Percentiles rank a stretch among this genome's conserved stretches.
Evolutionary conservation across 2,329 filamentous ascomycete species (phyloP).

Genomic region (Cladorrhinum sp.): DNA sequence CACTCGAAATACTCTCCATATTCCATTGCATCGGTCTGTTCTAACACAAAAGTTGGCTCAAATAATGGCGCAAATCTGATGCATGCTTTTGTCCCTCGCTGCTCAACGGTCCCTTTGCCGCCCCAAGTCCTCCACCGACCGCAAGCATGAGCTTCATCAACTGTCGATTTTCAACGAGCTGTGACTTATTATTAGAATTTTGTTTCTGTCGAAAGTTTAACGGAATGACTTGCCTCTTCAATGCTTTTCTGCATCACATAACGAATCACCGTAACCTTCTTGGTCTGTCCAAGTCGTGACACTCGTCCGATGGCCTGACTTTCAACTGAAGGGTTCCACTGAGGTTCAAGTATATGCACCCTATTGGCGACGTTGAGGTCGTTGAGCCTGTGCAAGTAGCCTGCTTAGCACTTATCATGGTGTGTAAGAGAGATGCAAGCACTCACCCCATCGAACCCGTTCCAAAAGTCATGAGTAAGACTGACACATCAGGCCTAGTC

Average conservation of each 20-base stretch:
- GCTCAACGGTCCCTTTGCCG: neutral
- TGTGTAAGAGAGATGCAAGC: neutral
- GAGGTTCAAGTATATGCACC: neutral
- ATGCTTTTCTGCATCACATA: conserved; percentile 3
- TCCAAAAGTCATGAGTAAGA: conserved; percentile 3
- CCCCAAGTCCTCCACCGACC: neutral
- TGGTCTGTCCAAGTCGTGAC: neutral
- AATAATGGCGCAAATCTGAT: neutral
- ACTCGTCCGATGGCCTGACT: neutral
- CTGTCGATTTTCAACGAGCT: neutral
- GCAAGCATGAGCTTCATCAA: neutral
- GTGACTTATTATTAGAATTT: too few species aligned
- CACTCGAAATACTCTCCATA: too few species aligned
- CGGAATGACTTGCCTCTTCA: neutral
- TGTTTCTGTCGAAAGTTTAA: neutral
- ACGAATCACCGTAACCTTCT: neutral
- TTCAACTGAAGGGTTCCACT: conserved; percentile 4
- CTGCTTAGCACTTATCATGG: neutral
- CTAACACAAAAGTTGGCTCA: neutral
- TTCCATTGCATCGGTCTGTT: neutral
- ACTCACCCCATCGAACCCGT: conserved; percentile 3
- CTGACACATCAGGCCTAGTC: neutral
- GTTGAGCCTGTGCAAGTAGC: neutral
- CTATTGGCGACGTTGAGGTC: neutral
- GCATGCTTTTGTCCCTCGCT: neutral